Percentiles rank a stretch among this genome's conserved stretches.
Conservation (phyloP, 805 yeast species). For the Saturnispora sekii region DNA sequence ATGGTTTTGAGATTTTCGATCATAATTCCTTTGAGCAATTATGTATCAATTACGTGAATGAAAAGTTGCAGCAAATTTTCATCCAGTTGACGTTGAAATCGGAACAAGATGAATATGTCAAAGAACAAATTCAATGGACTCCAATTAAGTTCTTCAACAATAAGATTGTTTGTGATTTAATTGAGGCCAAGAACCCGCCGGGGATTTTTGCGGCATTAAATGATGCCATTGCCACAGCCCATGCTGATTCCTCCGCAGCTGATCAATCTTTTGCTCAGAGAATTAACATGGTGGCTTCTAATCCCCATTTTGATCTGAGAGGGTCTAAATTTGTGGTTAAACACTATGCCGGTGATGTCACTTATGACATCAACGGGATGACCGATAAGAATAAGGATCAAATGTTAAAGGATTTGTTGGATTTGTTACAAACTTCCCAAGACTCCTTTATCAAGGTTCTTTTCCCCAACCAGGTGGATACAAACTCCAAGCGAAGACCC, state of each 20-base stretch:
- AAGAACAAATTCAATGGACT: conserved; percentile 94
- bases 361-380: conserved; percentile 80
- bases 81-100: conserved; percentile 92
- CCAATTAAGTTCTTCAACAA: conserved; percentile 96
- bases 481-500: conserved; percentile 66
- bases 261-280: conserved; percentile 94
- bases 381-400: conserved; percentile 97
- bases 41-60: conserved; percentile 93
- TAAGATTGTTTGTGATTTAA: conserved; percentile 91
- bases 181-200: conserved; percentile 90
- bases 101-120: conserved; percentile 95
- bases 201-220: conserved; percentile 94
- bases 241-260: conserved; percentile 93
- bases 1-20: conserved; percentile 93
- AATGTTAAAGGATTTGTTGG: conserved; percentile 77
- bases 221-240: conserved; percentile 97
- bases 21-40: conserved; percentile 92
- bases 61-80: conserved; percentile 91
- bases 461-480: conserved; percentile 59
- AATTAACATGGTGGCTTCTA: conserved; percentile 69
- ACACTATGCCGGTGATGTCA: conserved; percentile 98
- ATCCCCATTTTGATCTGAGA: conserved; percentile 84
- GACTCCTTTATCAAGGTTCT: conserved; percentile 51
- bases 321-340: conserved; percentile 74
- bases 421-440: conserved; percentile 61